A percentile compares a stretch with the other conserved stretches of the same genome.
Conservation (phyloP, 768 basidiomycete species). For the Cystobasidiopsis lactophilus region DNA sequence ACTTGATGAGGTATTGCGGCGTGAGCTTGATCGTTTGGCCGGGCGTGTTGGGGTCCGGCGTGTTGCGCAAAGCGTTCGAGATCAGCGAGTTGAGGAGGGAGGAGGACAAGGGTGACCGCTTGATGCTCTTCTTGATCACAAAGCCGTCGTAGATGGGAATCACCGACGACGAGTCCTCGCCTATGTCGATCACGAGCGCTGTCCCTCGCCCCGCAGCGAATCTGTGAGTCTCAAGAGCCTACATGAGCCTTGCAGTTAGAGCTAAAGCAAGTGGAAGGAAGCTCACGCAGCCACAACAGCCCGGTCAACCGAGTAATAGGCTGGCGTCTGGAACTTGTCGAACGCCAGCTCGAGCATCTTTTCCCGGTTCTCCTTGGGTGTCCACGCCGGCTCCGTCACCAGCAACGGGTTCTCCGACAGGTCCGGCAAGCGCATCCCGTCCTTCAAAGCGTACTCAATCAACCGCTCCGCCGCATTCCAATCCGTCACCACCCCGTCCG, state of each 20-base stretch:
- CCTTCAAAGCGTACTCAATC: constrained; percentile 43
- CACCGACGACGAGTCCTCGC: constrained; percentile 67
- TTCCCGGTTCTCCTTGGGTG: constrained; percentile 74
- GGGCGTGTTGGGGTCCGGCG: constrained; percentile 57
- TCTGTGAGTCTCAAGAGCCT: constrained; percentile 27
- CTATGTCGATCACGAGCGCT: constrained; percentile 87
- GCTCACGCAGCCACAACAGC: constrained; percentile 81
- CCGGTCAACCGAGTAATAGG: constrained; percentile 88
- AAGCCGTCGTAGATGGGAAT: constrained; percentile 95
- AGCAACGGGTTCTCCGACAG: constrained; percentile 61
- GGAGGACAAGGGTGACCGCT: background rate
- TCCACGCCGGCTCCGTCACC: constrained; percentile 91
- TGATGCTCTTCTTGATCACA: constrained; percentile 71
- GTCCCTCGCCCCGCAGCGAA: constrained; percentile 94
- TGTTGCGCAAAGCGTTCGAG: constrained; percentile 24
- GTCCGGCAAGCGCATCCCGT: constrained; percentile 12
- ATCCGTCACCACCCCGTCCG: constrained; percentile 53
- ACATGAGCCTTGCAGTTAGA: background rate
- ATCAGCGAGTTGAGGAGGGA: constrained; percentile 22
- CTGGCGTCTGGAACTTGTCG: constrained; percentile 81
- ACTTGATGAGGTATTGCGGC: constrained; percentile 24
- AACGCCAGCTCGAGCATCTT: constrained; percentile 94
- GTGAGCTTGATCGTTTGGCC: constrained; percentile 23
- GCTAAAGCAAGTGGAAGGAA: background rate
- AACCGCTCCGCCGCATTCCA: constrained; percentile 51